Evolutionary conservation across 2,329 filamentous ascomycete species (phyloP).

Genomic region (Ploettnerulaceae sp.): DNA sequence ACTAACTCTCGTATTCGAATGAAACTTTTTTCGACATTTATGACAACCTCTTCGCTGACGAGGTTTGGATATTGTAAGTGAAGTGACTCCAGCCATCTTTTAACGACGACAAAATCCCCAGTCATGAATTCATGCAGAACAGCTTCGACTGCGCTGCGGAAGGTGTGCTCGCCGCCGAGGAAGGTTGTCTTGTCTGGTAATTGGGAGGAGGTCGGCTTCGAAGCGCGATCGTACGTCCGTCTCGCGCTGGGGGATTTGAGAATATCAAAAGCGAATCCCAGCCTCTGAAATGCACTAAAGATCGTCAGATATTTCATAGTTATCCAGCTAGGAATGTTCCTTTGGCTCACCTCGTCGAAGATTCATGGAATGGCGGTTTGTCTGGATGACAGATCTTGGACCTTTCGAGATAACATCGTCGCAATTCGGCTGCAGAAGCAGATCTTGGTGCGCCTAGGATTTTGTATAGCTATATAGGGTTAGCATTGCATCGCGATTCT

Average conservation of each 20-base stretch:
- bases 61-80: slow-evolving; percentile 36
- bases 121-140: slow-evolving; percentile 39
- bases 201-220: slow-evolving; percentile 28
- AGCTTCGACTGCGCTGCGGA: slow-evolving; percentile 36
- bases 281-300: slow-evolving; percentile 36
- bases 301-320: slow-evolving; percentile 10
- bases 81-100: slow-evolving; percentile 34
- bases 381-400: slow-evolving; percentile 39
- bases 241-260: slow-evolving; percentile 37
- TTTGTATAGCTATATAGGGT: slow-evolving; percentile 33
- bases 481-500: slow-evolving; percentile 6
- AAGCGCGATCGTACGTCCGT: slow-evolving; percentile 37
- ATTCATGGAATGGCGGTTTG: slow-evolving; percentile 36
- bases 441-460: slow-evolving; percentile 35
- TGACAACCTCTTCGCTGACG: slow-evolving; percentile 35
- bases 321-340: neutral
- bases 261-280: slow-evolving; percentile 39
- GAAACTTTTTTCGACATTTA: slow-evolving; percentile 36
- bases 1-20: slow-evolving; percentile 36
- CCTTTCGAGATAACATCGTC: slow-evolving; percentile 38
- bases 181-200: slow-evolving; percentile 33
- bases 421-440: slow-evolving; percentile 35
- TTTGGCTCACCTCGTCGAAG: slow-evolving; percentile 33
- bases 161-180: slow-evolving; percentile 37
- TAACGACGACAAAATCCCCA: slow-evolving; percentile 37